These are phyloP conservation scores for Dissophora globulifera DNA, from an alignment of 192 early-diverging fungal genomes.

Conservation along the genomic window DNA sequence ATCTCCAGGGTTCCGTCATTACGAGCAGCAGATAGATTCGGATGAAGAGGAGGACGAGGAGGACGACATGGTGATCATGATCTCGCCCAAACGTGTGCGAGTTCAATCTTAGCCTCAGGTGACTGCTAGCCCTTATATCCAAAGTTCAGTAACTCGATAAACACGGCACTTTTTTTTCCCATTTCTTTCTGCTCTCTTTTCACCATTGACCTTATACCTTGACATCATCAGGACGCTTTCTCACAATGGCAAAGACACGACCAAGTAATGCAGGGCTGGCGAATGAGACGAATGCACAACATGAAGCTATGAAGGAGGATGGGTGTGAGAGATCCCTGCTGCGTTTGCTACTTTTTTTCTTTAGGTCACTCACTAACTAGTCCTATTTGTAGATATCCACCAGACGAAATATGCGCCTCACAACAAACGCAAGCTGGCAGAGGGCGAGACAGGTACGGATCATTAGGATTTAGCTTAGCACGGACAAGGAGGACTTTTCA, in stretches of 20 bases:
- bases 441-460: constrained; percentile 32
- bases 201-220: neutral
- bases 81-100: constrained; percentile 31
- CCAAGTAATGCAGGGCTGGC: constrained; percentile 26
- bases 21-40: constrained; percentile 13
- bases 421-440: constrained; percentile 36
- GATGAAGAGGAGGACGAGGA: constrained; percentile 22
- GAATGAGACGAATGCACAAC: too few relatives aligned
- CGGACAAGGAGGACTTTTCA: too few relatives aligned
- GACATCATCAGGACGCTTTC: neutral
- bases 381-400: constrained; percentile 44
- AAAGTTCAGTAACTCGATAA: neutral
- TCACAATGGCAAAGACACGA: constrained; percentile 47
- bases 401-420: constrained; percentile 47
- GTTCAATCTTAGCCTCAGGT: constrained; percentile 3
- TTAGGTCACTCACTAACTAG: too few relatives aligned
- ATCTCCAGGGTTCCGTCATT: constrained; percentile 28
- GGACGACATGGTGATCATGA: constrained; percentile 31
- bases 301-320: too few relatives aligned
- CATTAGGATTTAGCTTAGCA: too few relatives aligned
- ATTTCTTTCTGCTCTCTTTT: constrained; percentile 10
- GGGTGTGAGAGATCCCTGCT: too few relatives aligned
- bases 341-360: too few relatives aligned
- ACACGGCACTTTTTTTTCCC: constrained; percentile 17
- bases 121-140: constrained; percentile 8